These are phyloP conservation scores for Phaeosphaeria sp. DNA, from an alignment of 2,329 filamentous ascomycete genomes.

Conservation along the genomic window DNA sequence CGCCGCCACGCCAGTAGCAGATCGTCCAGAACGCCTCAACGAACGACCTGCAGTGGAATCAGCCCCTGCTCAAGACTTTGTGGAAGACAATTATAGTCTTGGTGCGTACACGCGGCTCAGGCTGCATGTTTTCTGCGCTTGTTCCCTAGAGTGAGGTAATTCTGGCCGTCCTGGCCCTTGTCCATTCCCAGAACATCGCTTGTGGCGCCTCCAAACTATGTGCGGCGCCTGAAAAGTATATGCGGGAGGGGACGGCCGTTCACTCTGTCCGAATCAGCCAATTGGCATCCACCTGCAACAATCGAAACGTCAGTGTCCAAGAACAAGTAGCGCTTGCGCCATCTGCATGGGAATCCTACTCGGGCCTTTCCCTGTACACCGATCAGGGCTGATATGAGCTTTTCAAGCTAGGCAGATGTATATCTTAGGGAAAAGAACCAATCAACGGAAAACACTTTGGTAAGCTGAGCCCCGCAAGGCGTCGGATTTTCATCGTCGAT, in stretches of 20 bases:
- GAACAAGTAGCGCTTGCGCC: constrained; percentile 19
- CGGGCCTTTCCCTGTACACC: constrained; percentile 13
- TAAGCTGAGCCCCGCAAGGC: constrained; percentile 10
- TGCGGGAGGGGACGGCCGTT: constrained; percentile 5
- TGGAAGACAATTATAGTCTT: constrained; percentile 11
- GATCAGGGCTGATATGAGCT: constrained; percentile 19
- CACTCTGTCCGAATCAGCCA: not conserved
- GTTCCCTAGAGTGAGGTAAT: not conserved
- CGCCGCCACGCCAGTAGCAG: constrained; percentile 9
- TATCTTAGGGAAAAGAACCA: constrained; percentile 18
- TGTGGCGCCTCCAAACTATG: constrained; percentile 6
- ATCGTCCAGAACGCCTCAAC: constrained; percentile 11
- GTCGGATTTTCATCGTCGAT: constrained; percentile 1
- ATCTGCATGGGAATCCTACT: constrained; percentile 15
- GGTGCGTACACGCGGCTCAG: constrained; percentile 14
- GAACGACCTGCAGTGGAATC: constrained; percentile 15
- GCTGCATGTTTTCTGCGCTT: constrained; percentile 5
- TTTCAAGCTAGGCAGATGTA: constrained; percentile 14
- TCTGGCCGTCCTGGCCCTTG: constrained; percentile 1
- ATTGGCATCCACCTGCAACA: constrained; percentile 6
- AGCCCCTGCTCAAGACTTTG: constrained; percentile 7
- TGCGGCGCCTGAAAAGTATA: not conserved
- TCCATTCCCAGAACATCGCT: constrained; percentile 1
- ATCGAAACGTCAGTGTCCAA: constrained; percentile 11
- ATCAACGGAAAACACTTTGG: constrained; percentile 5